Conservation (phyloP, 2,329 filamentous ascomycete species). For the Clarireedia hainanense region DNA sequence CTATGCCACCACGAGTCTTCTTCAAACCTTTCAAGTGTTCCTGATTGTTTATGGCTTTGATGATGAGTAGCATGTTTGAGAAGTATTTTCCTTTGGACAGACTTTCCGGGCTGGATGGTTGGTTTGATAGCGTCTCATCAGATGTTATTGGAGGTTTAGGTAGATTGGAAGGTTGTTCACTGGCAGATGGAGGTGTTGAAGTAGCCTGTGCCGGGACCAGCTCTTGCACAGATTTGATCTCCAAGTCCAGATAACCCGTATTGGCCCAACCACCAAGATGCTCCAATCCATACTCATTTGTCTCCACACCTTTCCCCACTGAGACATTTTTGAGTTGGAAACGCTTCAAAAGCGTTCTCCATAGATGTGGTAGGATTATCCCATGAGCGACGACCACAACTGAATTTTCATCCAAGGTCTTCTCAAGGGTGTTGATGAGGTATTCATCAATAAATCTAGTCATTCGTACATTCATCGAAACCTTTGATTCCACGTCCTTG, state of each 20-base stretch:
- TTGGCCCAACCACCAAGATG: constrained; percentile 56
- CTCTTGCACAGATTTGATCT: constrained; percentile 15
- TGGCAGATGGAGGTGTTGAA: neutral
- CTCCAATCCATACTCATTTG: constrained; percentile 31
- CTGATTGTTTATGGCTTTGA: constrained; percentile 59
- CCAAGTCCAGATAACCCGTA: constrained; percentile 45
- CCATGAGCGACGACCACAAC: constrained; percentile 76
- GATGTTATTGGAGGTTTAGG: neutral
- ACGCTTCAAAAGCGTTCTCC: constrained; percentile 51
- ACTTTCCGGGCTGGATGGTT: neutral
- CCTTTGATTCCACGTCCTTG: constrained; percentile 57
- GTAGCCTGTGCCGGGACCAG: neutral
- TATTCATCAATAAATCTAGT: constrained; percentile 58
- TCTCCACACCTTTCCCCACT: constrained; percentile 36
- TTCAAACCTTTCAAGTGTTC: constrained; percentile 67
- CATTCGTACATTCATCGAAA: constrained; percentile 56
- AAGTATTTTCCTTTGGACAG: neutral
- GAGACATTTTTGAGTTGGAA: constrained; percentile 33
- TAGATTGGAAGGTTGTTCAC: neutral
- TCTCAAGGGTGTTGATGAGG: constrained; percentile 41
- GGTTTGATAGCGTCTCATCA: neutral
- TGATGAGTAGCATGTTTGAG: constrained; percentile 35
- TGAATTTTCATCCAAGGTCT: constrained; percentile 29
- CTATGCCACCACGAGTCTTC: constrained; percentile 75
- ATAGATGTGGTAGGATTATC: constrained; percentile 65